Evolutionary conservation across 352 stramenopile genomes (phyloP), one percentile per base, ranked within the genome.

Genomic region (Thraustochytrium sp.): DNA sequence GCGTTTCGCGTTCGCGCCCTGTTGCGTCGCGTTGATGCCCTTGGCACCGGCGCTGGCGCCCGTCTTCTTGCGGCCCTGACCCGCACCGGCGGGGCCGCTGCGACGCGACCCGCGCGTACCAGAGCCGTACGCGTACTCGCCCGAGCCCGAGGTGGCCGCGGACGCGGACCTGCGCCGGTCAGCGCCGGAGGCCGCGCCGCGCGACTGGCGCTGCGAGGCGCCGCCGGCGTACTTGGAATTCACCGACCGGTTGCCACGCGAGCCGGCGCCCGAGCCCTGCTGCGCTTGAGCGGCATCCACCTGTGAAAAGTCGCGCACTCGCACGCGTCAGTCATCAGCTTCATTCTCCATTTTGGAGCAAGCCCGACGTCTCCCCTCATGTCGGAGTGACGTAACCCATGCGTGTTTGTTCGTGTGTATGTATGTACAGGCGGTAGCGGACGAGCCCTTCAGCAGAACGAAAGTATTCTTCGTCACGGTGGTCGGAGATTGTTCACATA

Each of bases 401-500:
- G n/a, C 26, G 23, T n/a, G 54, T 8, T 63, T 63, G 54, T n/a
- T n/a, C n/a, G n/a, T n/a, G n/a, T n/a, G n/a, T n/a, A n/a, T n/a
- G n/a, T n/a, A n/a, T n/a, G n/a, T n/a, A n/a, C n/a, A n/a, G n/a
- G n/a, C n/a, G n/a, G n/a, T n/a, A n/a, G n/a, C n/a, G 54, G 8
- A 26, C 26, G 8, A 75, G 36, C 40, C 62, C 62, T 8, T 75
- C 62, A 75, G 74, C 9, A 80, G 68, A 80, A 80, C 68, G 68
- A 80, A 80, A 80, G 68, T 80, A 64, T 64, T 80, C 0, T 61
- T 63, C 68, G 68, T 80, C 68, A 80, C 53, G 38, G 51, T 38
- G 53, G 31, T 80, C 68, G 51, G 68, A 80, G 68, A 80, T 80
- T 80, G 68, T 80, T 80, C 68, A 80, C 68, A 80, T 80, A 63